Evolutionary conservation across 2,329 filamentous ascomycete genomes (phyloP), one percentile per base, ranked within the genome.

Genomic region (Ustilaginoidea virens): DNA sequence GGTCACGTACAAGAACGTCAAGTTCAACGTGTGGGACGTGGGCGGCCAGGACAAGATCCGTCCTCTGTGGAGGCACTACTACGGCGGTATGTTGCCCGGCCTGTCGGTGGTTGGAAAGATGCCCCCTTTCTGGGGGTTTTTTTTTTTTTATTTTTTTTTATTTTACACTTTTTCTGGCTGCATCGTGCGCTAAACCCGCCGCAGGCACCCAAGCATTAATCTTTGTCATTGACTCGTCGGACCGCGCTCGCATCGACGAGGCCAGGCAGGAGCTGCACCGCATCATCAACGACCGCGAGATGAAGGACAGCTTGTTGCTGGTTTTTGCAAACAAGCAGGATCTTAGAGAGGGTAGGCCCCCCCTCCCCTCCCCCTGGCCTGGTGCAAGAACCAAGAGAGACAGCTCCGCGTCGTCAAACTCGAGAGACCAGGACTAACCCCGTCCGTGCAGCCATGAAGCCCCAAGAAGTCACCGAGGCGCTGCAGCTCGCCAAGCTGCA

Each of bases 251-350:
- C 52, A 83, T 98, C 56, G 82, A 90, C 33, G 90, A 96, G 61
- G 90, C 90, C 32, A 73, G 78, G 45, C 80, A 83, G 53, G 90
- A 98, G 57, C 66, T 98, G 40, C 85, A 94, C 62, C 80, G 87
- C 50, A 96, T 96, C 60, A 83, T 96, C 61, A 90, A 92, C 57
- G 90, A 96, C 55, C 77, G 87, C 39, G 90, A 98, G 67, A 87
- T 96, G 74, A 86, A 90, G 61, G 87, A 96, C 51, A 86, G 85
- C 36, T 66, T 96, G 44, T 63, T 98, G 44, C 62, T 96, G 36
- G 87, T 98, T 23, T 96, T 98, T 55, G 90, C 90, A 49, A 98
- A 98, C 67, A 98, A 98, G 72, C 90, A 96, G 61, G 90, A 98
- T 72, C 64, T 96, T 44, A 66, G 70, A 34, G 81, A 82, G 50